Base-by-base conservation (phyloP, 2,329 filamentous ascomycete species). In the Stachybotrys echinatus region DNA sequence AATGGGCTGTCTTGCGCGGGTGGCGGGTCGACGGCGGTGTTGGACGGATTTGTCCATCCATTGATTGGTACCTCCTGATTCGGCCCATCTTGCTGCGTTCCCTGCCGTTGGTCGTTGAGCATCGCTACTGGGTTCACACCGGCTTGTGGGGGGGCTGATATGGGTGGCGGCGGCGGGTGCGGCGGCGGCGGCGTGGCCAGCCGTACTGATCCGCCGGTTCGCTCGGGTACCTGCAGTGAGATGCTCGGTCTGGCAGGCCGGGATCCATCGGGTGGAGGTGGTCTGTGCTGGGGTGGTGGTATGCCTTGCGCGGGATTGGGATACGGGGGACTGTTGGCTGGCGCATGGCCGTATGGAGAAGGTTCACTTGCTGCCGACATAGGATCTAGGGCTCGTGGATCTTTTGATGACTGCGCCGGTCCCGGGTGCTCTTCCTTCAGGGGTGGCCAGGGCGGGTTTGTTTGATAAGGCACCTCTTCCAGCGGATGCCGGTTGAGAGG, bases 401-500 rank as follows among this genome's bases (percentile, higher is more conserved):
- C 17, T 40, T 40, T 10, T 8, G 38, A n/a, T 20, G 38, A 40
- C 10, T 7, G 17, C 17, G 38, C 17, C 38, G 17, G 38, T 20
- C 38, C 38, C n/a, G 38, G 8, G 38, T 18, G 8, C 8, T 20
- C 19, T n/a, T 40, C 38, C 6, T n/a, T 10, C 38, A 20, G n/a
- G 3, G 38, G 18, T 83, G 14, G 79, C 60, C 61, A 65, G 8
- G 67, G 59, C 12, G 85, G 84, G 88, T 88, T 0, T 87, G 85
- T 5, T 83, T 84, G 56, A 84, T 88, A 12, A 8, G 23, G 44
- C 1, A 86, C 83, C 0, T 83, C 83, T 54, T 88, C 83, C 14
- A 81, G 75, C 1, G 77, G 75, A 52, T 59, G 65, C 52, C 58
- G 72, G 58, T 86, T 88, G 50, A 84, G 87, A 0, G 89, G 89